phyloP scores from a whole-genome alignment of 192 early-diverging fungal genomes.

The Backusella liffmaniae region DNA sequence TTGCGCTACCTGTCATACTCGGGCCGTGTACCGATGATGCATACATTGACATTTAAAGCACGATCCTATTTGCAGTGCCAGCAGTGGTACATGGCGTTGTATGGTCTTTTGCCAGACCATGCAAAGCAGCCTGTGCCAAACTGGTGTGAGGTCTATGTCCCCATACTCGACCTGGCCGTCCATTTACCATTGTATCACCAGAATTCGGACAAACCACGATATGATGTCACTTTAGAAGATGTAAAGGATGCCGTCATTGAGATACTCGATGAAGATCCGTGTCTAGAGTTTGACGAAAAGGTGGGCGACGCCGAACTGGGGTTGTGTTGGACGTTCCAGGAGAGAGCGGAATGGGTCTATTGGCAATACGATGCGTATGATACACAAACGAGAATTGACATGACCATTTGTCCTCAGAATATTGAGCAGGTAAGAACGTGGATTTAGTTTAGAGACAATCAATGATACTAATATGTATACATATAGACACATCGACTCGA shows the following conservation, averaged over 20 bases:
- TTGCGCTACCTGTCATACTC: not conserved
- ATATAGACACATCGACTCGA: conserved; percentile 28
- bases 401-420: conserved; percentile 26
- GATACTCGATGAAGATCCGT: conserved; percentile 13
- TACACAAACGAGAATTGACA: not conserved
- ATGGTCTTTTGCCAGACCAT: conserved; percentile 2
- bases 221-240: conserved; percentile 16
- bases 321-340: conserved; percentile 26
- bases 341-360: conserved; percentile 33
- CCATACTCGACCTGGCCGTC: conserved; percentile 13
- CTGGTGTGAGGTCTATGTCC: conserved; percentile 32
- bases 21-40: not conserved
- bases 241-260: conserved; percentile 20
- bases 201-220: not conserved
- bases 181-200: conserved; percentile 16
- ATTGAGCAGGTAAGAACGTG: conserved; percentile 27
- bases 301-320: not conserved
- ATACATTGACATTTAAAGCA: conserved; percentile 18
- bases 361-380: conserved; percentile 2
- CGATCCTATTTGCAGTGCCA: conserved; percentile 7
- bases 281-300: not conserved
- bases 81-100: conserved; percentile 34
- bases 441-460: too few relatives aligned
- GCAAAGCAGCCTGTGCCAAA: conserved; percentile 6
- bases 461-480: too few relatives aligned